Base-by-base conservation (phyloP, 2,329 filamentous ascomycete species). In the Hypomyces perniciosus region DNA sequence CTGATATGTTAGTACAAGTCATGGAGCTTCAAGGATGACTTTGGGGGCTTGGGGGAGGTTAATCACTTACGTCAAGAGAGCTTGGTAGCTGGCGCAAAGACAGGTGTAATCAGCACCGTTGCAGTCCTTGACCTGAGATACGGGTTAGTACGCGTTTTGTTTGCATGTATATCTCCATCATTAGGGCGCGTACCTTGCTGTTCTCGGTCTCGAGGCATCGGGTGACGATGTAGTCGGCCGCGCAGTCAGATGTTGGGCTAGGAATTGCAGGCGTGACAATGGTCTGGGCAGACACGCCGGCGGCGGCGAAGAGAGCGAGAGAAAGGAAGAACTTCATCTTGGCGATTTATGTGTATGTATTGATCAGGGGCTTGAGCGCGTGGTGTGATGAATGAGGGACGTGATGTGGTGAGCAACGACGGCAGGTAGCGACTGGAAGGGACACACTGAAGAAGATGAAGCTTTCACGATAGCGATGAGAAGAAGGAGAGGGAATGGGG, bases 271-370 rank as follows among this genome's bases (percentile, higher is more conserved):
- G 63, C 31, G 56, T 20, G 20, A 20, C 56, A 33, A 61, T 60
- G 41, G 57, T 37, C 29, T 34, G 35, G 35, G 51, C 50, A 31
- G 46, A 52, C 10, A 40, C 44, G 50, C 44, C 50, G n/a, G 26
- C 44, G n/a, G 45, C 38, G 31, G 40, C 29, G 52, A 75, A 53
- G 56, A 74, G 60, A 50, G 70, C 65, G 56, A 76, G 54, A 46
- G 70, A 59, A 50, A 70, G 48, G 57, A 74, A 51, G 63, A 72
- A 69, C 72, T 75, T 75, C 75, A 77, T 78, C 29, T 56, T 71
- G 63, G 44, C 41, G 53, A 48, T 34, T 30, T 39, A 38, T 27
- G 39, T 45, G 28, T 44, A 29, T 40, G 45, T n/a, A 33, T 44
- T 48, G 38, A 9, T 27, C 26, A 12, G 27, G 41, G 29, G 29